A percentile compares a stretch with the other conserved stretches of the same genome.
Conservation (phyloP, 2,329 filamentous ascomycete species). For the Trichoderma hamatum region DNA sequence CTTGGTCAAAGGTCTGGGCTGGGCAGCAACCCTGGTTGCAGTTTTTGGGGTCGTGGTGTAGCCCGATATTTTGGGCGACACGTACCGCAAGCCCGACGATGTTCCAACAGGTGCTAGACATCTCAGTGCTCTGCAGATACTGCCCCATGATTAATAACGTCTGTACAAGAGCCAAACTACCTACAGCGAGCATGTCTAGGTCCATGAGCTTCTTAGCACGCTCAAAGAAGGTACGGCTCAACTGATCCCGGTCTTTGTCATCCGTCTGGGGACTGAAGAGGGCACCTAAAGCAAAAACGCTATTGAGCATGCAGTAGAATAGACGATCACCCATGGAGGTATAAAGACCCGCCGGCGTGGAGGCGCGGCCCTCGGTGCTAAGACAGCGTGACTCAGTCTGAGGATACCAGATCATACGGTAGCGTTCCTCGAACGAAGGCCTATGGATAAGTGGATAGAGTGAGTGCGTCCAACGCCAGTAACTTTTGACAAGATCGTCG, state of each 20-base stretch:
- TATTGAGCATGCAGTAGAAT: conserved; percentile 11
- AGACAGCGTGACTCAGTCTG: background rate
- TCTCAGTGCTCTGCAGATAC: conserved; percentile 4
- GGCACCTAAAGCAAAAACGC: conserved; percentile 7
- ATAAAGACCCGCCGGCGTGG: background rate
- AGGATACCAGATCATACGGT: background rate
- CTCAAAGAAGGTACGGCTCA: background rate
- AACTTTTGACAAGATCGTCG: background rate
- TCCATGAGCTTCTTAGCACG: conserved; percentile 4
- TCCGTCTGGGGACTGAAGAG: background rate
- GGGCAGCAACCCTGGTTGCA: background rate
- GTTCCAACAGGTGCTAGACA: conserved; percentile 5
- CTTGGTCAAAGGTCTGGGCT: background rate
- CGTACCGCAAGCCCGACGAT: conserved; percentile 4
- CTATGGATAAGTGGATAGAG: background rate
- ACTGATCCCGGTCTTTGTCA: background rate
- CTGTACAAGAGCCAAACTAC: background rate
- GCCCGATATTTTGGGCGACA: background rate
- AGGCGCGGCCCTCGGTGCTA: background rate
- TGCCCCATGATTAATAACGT: background rate
- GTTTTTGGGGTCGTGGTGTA: background rate
- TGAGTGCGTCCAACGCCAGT: conserved; percentile 1
- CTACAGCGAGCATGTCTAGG: background rate
- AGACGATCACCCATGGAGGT: background rate
- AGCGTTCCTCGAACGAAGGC: conserved; percentile 4